phyloP scores from a whole-genome alignment of 2,329 filamentous ascomycete genomes.

The Aspergillus sp. region DNA sequence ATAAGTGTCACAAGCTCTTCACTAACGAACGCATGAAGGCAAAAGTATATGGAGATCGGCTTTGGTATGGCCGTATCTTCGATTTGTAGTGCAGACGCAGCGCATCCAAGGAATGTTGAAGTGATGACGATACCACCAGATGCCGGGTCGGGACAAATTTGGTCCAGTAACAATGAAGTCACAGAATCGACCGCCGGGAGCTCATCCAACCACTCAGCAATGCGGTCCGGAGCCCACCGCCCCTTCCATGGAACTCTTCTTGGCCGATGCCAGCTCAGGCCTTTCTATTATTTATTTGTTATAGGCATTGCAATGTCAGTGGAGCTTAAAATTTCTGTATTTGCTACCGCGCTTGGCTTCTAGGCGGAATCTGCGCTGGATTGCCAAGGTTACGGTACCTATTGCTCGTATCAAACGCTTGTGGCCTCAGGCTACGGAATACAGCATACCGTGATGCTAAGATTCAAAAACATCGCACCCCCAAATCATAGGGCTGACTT shows the following conservation, averaged over 20 bases:
- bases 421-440: neutral
- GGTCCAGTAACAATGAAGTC: slow-evolving; percentile 13
- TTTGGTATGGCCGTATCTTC: neutral
- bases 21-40: slow-evolving; percentile 30
- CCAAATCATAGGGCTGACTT: slow-evolving; percentile 31
- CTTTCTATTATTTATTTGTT: neutral
- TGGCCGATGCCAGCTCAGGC: neutral
- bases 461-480: neutral
- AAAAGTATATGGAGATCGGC: neutral
- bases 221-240: neutral
- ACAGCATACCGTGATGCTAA: neutral
- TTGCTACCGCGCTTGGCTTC: neutral
- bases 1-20: slow-evolving; percentile 20
- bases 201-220: slow-evolving; percentile 5
- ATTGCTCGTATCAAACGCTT: neutral
- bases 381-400: neutral
- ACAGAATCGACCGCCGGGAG: slow-evolving; percentile 1
- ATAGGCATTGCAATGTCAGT: neutral
- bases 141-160: slow-evolving; percentile 5
- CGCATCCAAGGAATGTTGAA: slow-evolving; percentile 2
- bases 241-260: slow-evolving; percentile 5
- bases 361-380: neutral
- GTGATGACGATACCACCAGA: slow-evolving; percentile 12
- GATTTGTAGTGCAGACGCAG: slow-evolving; percentile 5
- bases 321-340: slow-evolving; percentile 1